A percentile compares a stretch with the other conserved stretches of the same genome.
Evolutionary conservation across 495 filamentous ascomycete species (phyloP).

Genomic region (Neurospora sp.): DNA sequence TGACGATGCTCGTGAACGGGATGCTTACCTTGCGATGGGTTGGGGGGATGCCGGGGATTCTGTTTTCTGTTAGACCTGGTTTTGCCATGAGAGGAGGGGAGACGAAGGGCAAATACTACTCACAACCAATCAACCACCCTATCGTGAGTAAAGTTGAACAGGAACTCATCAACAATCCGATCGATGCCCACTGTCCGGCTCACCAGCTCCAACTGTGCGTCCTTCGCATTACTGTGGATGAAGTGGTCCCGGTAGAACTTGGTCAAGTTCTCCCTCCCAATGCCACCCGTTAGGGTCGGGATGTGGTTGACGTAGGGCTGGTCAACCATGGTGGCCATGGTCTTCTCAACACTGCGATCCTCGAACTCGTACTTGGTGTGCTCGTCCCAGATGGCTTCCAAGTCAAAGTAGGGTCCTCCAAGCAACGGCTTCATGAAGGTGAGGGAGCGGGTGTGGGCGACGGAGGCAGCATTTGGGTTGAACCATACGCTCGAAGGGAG

Average conservation of each 20-base stretch:
- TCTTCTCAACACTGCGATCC: slow-evolving; percentile 40
- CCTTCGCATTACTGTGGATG: slow-evolving; percentile 57
- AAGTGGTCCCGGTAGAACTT: slow-evolving; percentile 69
- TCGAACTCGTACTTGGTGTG: slow-evolving; percentile 46
- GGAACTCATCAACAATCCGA: slow-evolving; percentile 46
- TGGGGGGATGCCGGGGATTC: slow-evolving; percentile 61
- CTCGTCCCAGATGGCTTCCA: slow-evolving; percentile 52
- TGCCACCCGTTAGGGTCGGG: slow-evolving; percentile 55
- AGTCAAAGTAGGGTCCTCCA: slow-evolving; percentile 45
- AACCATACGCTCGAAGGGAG: slow-evolving; percentile 33
- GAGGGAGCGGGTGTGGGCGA: slow-evolving; percentile 43
- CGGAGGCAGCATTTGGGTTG: slow-evolving; percentile 22
- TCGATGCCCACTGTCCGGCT: slow-evolving; percentile 57
- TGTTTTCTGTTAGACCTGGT: not conserved
- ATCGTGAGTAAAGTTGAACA: slow-evolving; percentile 59
- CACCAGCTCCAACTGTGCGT: slow-evolving; percentile 57
- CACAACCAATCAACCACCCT: slow-evolving; percentile 64
- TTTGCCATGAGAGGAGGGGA: not conserved
- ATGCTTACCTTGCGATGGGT: slow-evolving; percentile 59
- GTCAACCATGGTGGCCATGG: slow-evolving; percentile 49
- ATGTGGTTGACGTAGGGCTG: slow-evolving; percentile 53
- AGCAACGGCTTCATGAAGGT: slow-evolving; percentile 41
- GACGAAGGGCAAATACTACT: not conserved
- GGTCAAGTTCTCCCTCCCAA: slow-evolving; percentile 56
- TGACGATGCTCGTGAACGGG: slow-evolving; percentile 64